A percentile compares a stretch with the other conserved stretches of the same genome.
Evolutionary conservation across 768 basidiomycete species (phyloP).

Genomic region (Austroboletus eburneus): DNA sequence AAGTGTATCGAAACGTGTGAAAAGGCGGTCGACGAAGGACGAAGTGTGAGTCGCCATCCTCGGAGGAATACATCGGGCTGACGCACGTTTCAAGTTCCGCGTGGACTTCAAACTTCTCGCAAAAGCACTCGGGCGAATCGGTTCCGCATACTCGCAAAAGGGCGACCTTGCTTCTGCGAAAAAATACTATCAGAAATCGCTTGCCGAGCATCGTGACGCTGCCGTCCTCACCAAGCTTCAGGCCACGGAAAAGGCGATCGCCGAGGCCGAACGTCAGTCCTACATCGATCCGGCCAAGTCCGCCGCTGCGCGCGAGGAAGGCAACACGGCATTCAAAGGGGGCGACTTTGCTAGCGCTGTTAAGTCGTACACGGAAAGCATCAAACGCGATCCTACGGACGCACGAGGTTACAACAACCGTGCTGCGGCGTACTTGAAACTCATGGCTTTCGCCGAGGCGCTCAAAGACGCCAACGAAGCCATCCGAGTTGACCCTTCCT

Average conservation of each 20-base stretch:
- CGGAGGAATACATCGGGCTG: neutral
- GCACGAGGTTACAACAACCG: constrained; percentile 96
- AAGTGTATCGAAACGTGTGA: constrained; percentile 88
- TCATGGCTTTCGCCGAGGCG: constrained; percentile 89
- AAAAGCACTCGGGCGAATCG: constrained; percentile 89
- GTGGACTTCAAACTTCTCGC: constrained; percentile 95
- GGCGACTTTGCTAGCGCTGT: constrained; percentile 92
- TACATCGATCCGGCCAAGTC: constrained; percentile 88
- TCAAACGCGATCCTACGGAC: constrained; percentile 91
- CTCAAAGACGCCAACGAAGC: constrained; percentile 94
- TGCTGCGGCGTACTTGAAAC: constrained; percentile 95
- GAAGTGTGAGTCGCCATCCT: constrained; percentile 45
- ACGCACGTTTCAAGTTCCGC: constrained; percentile 50
- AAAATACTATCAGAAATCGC: constrained; percentile 90
- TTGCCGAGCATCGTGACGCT: constrained; percentile 95
- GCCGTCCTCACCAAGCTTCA: constrained; percentile 89
- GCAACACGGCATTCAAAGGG: constrained; percentile 86
- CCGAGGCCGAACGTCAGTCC: constrained; percentile 71
- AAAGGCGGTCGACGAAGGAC: constrained; percentile 95
- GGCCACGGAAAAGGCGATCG: constrained; percentile 71
- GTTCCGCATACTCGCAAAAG: constrained; percentile 80
- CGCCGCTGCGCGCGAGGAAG: constrained; percentile 82
- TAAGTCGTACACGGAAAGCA: constrained; percentile 90
- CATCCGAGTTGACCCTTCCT: constrained; percentile 84
- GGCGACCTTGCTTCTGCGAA: constrained; percentile 72